These are phyloP conservation scores for Pyricularia sp. DNA, from an alignment of 2,329 filamentous ascomycete species.

Conservation along the genomic window DNA sequence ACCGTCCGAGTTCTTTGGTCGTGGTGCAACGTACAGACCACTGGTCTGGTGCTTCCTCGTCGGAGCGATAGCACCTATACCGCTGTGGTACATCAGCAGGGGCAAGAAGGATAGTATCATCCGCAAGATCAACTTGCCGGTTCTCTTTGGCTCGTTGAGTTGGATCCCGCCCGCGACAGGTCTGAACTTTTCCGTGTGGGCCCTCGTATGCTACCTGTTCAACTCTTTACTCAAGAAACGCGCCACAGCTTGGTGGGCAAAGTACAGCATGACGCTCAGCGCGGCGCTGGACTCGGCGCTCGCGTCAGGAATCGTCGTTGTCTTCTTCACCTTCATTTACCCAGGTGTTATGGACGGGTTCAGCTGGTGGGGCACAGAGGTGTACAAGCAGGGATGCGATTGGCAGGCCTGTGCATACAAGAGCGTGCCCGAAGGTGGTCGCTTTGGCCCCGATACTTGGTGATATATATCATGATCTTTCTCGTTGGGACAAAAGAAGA, in stretches of 20 bases:
- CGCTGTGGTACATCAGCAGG: conserved; percentile 58
- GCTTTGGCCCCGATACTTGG: conserved; percentile 54
- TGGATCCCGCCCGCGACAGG: conserved; percentile 84
- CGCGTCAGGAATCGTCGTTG: conserved; percentile 68
- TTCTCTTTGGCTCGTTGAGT: conserved; percentile 67
- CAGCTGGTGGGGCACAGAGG: conserved; percentile 79
- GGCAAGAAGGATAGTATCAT: conserved; percentile 47
- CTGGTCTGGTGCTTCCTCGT: conserved; percentile 74
- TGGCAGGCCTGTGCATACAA: conserved; percentile 69
- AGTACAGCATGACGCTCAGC: conserved; percentile 82
- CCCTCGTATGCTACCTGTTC: conserved; percentile 72
- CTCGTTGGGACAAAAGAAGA: background rate
- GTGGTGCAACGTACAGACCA: conserved; percentile 57
- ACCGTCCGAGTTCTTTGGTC: conserved; percentile 69
- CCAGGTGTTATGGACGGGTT: conserved; percentile 61
- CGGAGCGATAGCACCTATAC: conserved; percentile 60
- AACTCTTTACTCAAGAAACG: conserved; percentile 62
- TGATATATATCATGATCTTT: conserved; percentile 15
- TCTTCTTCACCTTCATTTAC: conserved; percentile 81
- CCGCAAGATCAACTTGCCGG: conserved; percentile 67
- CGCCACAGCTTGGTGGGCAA: conserved; percentile 69
- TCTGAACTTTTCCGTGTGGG: conserved; percentile 82
- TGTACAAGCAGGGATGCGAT: conserved; percentile 74
- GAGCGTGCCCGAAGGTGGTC: conserved; percentile 46
- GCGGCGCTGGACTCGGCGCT: conserved; percentile 73